Conservation (phyloP, 1,284 basidiomycete species). For the Cryptococcus sp. region DNA sequence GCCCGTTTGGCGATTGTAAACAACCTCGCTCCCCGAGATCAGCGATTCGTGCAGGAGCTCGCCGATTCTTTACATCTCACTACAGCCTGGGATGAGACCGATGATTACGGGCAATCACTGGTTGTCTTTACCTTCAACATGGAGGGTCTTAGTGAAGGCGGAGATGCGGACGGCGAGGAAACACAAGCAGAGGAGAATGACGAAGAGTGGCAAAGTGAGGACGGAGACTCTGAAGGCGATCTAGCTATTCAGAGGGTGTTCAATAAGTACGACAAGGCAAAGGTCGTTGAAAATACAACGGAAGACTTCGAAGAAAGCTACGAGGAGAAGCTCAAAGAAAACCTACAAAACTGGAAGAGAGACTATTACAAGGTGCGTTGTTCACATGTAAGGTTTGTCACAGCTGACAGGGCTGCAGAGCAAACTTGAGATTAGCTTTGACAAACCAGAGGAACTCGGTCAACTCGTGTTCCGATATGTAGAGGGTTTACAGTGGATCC, state of each 20-base stretch:
- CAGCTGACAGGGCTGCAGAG: conserved; percentile 51
- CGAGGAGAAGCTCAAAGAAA: conserved; percentile 67
- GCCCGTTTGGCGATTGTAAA: conserved; percentile 65
- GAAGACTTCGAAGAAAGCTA: conserved; percentile 73
- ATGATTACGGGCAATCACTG: conserved; percentile 64
- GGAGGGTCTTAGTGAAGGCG: conserved; percentile 49
- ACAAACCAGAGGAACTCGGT: conserved; percentile 60
- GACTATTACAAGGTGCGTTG: conserved; percentile 74
- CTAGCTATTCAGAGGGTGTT: conserved; percentile 77
- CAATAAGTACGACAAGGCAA: conserved; percentile 80
- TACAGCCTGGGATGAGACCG: conserved; percentile 83
- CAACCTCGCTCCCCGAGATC: conserved; percentile 68
- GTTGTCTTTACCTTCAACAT: conserved; percentile 55
- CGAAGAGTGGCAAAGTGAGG: conserved; percentile 39
- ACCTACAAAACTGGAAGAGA: conserved; percentile 89
- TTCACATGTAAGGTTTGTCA: background rate
- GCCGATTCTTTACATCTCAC: conserved; percentile 69
- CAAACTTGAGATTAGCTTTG: conserved; percentile 75
- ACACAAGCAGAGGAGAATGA: conserved; percentile 27
- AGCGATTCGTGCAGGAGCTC: conserved; percentile 68
- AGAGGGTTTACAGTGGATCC: conserved; percentile 96
- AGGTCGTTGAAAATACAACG: conserved; percentile 60
- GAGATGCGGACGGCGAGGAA: conserved; percentile 21
- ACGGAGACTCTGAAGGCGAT: conserved; percentile 53
- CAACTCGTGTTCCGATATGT: conserved; percentile 74